Percentiles rank a stretch among this genome's conserved stretches.
Conservation (phyloP, 2,329 filamentous ascomycete genomes). For the Fusarium oxysporum region DNA sequence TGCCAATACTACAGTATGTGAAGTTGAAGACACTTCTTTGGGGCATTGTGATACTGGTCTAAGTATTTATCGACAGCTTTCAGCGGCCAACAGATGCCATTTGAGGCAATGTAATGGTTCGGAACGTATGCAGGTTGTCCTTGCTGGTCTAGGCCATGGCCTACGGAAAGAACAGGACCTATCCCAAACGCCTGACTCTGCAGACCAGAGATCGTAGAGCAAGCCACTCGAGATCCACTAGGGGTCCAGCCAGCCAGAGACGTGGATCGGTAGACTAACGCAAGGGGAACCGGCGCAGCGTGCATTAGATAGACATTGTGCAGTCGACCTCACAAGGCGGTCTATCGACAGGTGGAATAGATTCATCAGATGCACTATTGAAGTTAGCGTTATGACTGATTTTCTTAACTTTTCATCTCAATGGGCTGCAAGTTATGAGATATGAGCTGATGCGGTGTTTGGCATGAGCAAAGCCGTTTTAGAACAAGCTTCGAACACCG, state of each 20-base stretch:
- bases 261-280: not conserved
- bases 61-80: not conserved
- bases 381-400: fast-evolving
- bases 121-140: not conserved
- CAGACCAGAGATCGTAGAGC: too few relatives aligned
- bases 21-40: not conserved
- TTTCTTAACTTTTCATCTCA: fast-evolving
- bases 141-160: too few relatives aligned
- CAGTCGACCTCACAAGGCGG: not conserved
- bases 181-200: fast-evolving
- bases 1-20: not conserved
- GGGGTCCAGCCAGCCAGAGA: too few relatives aligned
- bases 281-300: too few relatives aligned
- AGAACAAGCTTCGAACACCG: too few relatives aligned
- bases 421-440: not conserved
- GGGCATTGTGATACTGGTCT: not conserved
- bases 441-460: not conserved
- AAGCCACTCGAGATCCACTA: not conserved
- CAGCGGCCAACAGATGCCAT: fast-evolving
- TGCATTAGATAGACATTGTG: not conserved
- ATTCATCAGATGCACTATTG: fast-evolving
- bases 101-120: not conserved
- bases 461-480: too few relatives aligned
- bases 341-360: not conserved
- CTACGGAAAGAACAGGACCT: too few relatives aligned